phyloP scores from a whole-genome alignment of 352 stramenopile genomes.

The Globisporangium orthogonon region DNA sequence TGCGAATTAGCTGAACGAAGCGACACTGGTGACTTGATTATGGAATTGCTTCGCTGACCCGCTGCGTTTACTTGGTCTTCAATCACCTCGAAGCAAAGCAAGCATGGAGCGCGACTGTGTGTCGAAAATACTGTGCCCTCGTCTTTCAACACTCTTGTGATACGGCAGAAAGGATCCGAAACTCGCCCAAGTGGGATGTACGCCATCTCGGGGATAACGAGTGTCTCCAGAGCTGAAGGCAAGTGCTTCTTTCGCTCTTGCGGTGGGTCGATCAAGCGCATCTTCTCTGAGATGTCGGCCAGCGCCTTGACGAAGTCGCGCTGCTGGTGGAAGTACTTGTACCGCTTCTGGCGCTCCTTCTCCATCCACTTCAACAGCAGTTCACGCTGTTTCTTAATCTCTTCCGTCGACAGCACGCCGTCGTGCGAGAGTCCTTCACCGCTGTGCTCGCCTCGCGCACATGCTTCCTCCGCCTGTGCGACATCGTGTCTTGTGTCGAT shows the following conservation, averaged over 20 bases:
- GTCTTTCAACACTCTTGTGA: constrained; percentile 54
- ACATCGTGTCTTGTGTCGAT: background rate
- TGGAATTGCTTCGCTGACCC: constrained; percentile 24
- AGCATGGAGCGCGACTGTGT: constrained; percentile 58
- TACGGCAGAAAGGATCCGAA: constrained; percentile 60
- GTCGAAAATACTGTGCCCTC: constrained; percentile 84
- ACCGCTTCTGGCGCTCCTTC: constrained; percentile 67
- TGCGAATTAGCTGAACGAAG: constrained; percentile 3
- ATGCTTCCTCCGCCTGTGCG: background rate
- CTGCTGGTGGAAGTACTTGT: constrained; percentile 78
- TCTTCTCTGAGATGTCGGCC: constrained; percentile 65
- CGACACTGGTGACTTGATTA: background rate
- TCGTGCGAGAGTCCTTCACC: background rate
- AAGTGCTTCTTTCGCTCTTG: constrained; percentile 61
- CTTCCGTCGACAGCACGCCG: constrained; percentile 1
- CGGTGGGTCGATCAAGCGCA: constrained; percentile 56
- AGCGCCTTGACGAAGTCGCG: constrained; percentile 69
- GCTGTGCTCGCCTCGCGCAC: background rate
- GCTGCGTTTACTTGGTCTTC: constrained; percentile 64
- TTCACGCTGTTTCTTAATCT: constrained; percentile 30
- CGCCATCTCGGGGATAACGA: constrained; percentile 59
- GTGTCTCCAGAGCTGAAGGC: constrained; percentile 28
- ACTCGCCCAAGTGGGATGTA: constrained; percentile 72
- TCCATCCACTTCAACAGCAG: constrained; percentile 71
- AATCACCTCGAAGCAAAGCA: constrained; percentile 78